Percentiles rank a stretch among this genome's conserved stretches.
Evolutionary conservation across 2,329 filamentous ascomycete species (phyloP).

Genomic region (Thyridium curvatum): DNA sequence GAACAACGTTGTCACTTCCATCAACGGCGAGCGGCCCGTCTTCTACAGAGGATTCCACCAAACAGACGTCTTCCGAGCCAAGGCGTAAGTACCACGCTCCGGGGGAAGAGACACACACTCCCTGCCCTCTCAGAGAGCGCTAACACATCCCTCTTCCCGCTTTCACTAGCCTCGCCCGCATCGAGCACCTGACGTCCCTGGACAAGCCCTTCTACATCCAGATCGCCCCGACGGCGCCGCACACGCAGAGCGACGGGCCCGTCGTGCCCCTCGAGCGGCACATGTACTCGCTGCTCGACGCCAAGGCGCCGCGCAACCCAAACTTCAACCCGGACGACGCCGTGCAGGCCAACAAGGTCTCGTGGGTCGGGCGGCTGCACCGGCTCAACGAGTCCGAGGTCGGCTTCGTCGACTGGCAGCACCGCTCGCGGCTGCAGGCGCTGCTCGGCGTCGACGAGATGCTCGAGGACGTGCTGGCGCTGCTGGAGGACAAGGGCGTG

Average conservation of each 20-base stretch:
- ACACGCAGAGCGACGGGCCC: constrained; percentile 8
- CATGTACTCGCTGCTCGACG: constrained; percentile 10
- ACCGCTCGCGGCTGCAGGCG: constrained; percentile 12
- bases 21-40: constrained; percentile 12
- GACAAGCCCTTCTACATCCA: constrained; percentile 14
- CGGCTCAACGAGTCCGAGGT: constrained; percentile 11
- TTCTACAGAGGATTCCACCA: constrained; percentile 16
- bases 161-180: constrained; percentile 8
- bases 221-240: constrained; percentile 13
- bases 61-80: constrained; percentile 16
- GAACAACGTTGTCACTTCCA: constrained; percentile 16
- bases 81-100: constrained; percentile 10
- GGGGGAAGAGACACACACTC: too few species aligned
- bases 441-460: constrained; percentile 24
- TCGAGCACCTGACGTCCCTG: constrained; percentile 9
- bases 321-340: constrained; percentile 16
- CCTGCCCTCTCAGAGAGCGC: too few species aligned
- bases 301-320: constrained; percentile 9
- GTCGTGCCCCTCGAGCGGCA: constrained; percentile 10
- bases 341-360: constrained; percentile 9
- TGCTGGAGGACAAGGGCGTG: constrained; percentile 15
- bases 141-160: too few species aligned
- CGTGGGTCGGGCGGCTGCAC: constrained; percentile 10
- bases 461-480: constrained; percentile 19
- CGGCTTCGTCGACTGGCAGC: constrained; percentile 11